Evolutionary conservation across 1,284 basidiomycete genomes (phyloP).

Genomic region (Fistulina hepatica): DNA sequence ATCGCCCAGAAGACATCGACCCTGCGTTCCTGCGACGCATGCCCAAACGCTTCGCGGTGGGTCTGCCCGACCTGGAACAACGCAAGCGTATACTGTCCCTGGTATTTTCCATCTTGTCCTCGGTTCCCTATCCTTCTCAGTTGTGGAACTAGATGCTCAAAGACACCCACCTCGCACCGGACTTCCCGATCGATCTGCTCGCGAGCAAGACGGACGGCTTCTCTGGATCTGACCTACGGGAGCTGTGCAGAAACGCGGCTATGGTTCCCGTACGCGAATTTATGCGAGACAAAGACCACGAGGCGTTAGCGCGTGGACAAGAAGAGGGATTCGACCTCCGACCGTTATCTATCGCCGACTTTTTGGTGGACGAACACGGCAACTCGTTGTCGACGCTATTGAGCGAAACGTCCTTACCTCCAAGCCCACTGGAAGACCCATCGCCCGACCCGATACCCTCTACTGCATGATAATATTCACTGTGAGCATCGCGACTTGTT

Average conservation of each 20-base stretch:
- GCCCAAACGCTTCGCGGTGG: conserved; percentile 94
- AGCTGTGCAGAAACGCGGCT: conserved; percentile 88
- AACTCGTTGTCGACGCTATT: no score
- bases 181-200: conserved; percentile 57
- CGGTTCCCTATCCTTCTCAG: not conserved
- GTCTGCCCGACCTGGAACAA: conserved; percentile 74
- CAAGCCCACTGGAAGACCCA: no score
- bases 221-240: conserved; percentile 88
- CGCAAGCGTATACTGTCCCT: conserved; percentile 83
- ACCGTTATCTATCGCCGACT: not conserved
- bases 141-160: conserved; percentile 62
- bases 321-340: conserved; percentile 2
- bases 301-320: no score
- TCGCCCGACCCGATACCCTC: no score
- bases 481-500: no score
- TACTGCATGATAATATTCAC: no score
- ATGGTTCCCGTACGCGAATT: conserved; percentile 88
- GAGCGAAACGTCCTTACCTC: no score
- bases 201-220: conserved; percentile 69
- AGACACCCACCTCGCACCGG: conserved; percentile 58
- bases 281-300: conserved; percentile 58
- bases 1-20: conserved; percentile 93
- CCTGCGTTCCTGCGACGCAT: conserved; percentile 90
- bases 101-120: conserved; percentile 32
- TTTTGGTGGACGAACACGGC: no score